Conservation (phyloP, 176 grass and related monocot genomes). For the Guadua angustifolia region DNA sequence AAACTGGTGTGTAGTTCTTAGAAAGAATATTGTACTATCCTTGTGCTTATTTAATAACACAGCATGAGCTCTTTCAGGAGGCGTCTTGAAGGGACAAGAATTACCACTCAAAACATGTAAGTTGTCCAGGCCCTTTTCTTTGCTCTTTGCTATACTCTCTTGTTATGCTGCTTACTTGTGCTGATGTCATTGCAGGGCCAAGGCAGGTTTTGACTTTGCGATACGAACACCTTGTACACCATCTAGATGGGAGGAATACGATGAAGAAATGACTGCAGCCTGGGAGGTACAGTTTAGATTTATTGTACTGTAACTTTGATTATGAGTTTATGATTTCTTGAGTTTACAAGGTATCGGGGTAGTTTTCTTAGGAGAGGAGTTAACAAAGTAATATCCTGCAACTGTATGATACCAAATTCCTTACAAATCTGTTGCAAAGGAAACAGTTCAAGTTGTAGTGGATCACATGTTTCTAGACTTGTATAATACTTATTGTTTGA, state of each 20-base stretch:
- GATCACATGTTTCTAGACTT: slow-evolving; percentile 6
- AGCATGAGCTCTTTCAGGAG: slow-evolving; percentile 73
- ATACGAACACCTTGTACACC: slow-evolving; percentile 97
- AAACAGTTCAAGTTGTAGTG: slow-evolving; percentile 26
- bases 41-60: slow-evolving; percentile 45
- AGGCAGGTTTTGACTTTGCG: slow-evolving; percentile 92
- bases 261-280: slow-evolving; percentile 83
- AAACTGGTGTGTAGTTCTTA: slow-evolving; percentile 19
- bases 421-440: not conserved
- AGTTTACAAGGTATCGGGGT: not conserved
- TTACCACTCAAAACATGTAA: slow-evolving; percentile 89
- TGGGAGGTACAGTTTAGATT: slow-evolving; percentile 75
- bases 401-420: not conserved
- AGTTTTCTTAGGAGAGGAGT: not conserved
- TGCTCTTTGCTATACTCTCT: slow-evolving; percentile 3
- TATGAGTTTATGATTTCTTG: not conserved
- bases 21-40: slow-evolving; percentile 3
- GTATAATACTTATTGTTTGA: not conserved
- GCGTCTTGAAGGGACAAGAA: slow-evolving; percentile 95
- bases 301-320: slow-evolving; percentile 20
- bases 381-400: not conserved
- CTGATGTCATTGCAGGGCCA: slow-evolving; percentile 60
- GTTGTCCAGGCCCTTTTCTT: slow-evolving; percentile 24
- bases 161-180: slow-evolving; percentile 30
- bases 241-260: slow-evolving; percentile 92